Conservation (phyloP, 768 basidiomycete species). For the Podaxis rugospora region DNA sequence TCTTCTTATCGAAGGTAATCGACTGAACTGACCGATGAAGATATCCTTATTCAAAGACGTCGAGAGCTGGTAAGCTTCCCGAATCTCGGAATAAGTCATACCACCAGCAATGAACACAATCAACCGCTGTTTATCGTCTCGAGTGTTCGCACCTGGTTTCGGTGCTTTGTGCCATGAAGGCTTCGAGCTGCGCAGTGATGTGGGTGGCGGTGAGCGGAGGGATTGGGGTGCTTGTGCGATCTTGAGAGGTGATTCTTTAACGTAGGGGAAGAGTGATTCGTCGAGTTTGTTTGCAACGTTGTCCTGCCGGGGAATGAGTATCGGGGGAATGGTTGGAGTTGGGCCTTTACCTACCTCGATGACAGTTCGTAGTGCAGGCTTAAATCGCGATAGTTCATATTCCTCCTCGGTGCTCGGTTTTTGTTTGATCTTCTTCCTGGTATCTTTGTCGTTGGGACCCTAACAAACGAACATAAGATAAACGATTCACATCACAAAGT, state of each 20-base stretch:
- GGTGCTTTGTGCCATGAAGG: slow-evolving; percentile 86
- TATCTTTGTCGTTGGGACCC: slow-evolving; percentile 74
- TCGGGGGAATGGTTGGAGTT: background rate
- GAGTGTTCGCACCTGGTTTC: slow-evolving; percentile 33
- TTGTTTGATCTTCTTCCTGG: slow-evolving; percentile 77
- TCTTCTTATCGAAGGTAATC: background rate
- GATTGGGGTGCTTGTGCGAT: slow-evolving; percentile 47
- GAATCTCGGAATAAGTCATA: slow-evolving; percentile 93
- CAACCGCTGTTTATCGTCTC: slow-evolving; percentile 66
- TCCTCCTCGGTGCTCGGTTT: slow-evolving; percentile 80
- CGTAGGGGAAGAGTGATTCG: slow-evolving; percentile 79
- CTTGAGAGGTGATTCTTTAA: slow-evolving; percentile 71
- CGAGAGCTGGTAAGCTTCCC: slow-evolving; percentile 81
- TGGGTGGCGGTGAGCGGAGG: slow-evolving; percentile 18
- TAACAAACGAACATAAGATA: slow-evolving; percentile 21
- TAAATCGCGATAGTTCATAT: slow-evolving; percentile 94
- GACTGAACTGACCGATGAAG: slow-evolving; percentile 64
- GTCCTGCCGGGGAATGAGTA: slow-evolving; percentile 47
- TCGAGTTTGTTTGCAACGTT: slow-evolving; percentile 79
- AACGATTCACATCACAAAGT: background rate
- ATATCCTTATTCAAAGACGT: slow-evolving; percentile 78
- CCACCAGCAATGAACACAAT: slow-evolving; percentile 93
- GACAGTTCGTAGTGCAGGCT: slow-evolving; percentile 75
- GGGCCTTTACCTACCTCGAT: slow-evolving; percentile 60
- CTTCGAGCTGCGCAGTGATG: slow-evolving; percentile 84